These are phyloP conservation scores for Globisporangium okanoganense DNA, from an alignment of 352 stramenopile species.

Conservation along the genomic window DNA sequence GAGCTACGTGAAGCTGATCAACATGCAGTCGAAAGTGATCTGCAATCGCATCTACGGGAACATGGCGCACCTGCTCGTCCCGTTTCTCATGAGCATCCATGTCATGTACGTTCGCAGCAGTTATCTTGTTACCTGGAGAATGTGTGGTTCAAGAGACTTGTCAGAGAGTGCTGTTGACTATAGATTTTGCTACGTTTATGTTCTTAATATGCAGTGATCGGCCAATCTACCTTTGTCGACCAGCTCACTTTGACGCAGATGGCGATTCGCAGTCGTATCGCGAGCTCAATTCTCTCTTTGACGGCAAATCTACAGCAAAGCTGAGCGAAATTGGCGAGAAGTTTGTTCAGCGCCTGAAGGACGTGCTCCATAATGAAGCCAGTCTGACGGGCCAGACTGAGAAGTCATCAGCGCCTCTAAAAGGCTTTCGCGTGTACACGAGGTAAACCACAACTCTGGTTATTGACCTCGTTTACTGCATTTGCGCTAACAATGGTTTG, in stretches of 20 bases:
- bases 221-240: constrained; percentile 40
- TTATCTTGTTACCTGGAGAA: neutral
- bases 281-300: constrained; percentile 15
- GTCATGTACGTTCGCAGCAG: constrained; percentile 23
- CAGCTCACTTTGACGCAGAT: constrained; percentile 30
- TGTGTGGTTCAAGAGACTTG: neutral
- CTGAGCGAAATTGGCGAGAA: constrained; percentile 16
- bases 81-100: constrained; percentile 53
- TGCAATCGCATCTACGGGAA: constrained; percentile 50
- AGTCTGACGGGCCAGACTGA: neutral
- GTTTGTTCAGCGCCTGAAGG: constrained; percentile 26
- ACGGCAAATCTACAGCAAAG: constrained; percentile 9
- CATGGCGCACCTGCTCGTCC: constrained; percentile 42
- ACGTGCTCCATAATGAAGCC: constrained; percentile 23
- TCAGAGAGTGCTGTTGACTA: neutral
- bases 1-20: constrained; percentile 74
- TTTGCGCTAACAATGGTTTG: neutral
- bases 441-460: constrained; percentile 17
- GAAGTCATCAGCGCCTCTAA: neutral
- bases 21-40: constrained; percentile 58
- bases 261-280: constrained; percentile 21
- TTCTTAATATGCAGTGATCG: constrained; percentile 15
- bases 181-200: neutral
- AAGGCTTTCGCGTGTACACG: constrained; percentile 32
- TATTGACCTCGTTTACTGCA: neutral